A percentile compares a stretch with the other conserved stretches of the same genome.
These are phyloP conservation scores for Pseudogymnoascus sp. DNA, from an alignment of 2,329 filamentous ascomycete species.

Conservation along the genomic window DNA sequence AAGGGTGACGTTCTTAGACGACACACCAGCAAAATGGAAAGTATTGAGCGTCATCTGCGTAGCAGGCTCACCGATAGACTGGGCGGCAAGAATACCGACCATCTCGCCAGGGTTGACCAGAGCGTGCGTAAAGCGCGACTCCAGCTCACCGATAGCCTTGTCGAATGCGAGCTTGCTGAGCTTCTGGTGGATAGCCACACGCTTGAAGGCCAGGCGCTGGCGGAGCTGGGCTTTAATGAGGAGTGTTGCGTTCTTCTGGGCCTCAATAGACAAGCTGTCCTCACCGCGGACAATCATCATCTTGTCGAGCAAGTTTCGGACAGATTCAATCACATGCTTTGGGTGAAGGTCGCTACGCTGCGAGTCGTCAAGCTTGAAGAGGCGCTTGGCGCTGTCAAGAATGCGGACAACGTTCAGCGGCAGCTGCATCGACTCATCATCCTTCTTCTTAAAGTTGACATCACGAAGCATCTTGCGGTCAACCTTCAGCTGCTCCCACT, in stretches of 20 bases:
- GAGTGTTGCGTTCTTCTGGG: constrained; percentile 78
- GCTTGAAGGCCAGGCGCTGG: constrained; percentile 86
- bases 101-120: constrained; percentile 92
- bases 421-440: constrained; percentile 80
- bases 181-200: constrained; percentile 75
- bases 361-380: constrained; percentile 82
- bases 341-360: constrained; percentile 86
- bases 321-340: constrained; percentile 72
- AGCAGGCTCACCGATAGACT: constrained; percentile 96
- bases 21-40: constrained; percentile 99
- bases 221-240: constrained; percentile 89
- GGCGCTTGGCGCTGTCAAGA: constrained; percentile 79
- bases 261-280: constrained; percentile 75
- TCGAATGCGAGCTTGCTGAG: constrained; percentile 88
- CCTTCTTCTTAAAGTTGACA: constrained; percentile 59
- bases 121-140: constrained; percentile 78
- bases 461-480: constrained; percentile 69
- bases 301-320: constrained; percentile 65
- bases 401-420: constrained; percentile 88
- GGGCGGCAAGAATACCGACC: constrained; percentile 94
- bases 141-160: constrained; percentile 83
- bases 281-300: constrained; percentile 80
- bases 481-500: constrained; percentile 70
- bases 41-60: constrained; percentile 99
- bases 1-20: constrained; percentile 97